Base-by-base conservation (phyloP, 805 yeast genomes). In the Metschnikowia amazonensis region DNA sequence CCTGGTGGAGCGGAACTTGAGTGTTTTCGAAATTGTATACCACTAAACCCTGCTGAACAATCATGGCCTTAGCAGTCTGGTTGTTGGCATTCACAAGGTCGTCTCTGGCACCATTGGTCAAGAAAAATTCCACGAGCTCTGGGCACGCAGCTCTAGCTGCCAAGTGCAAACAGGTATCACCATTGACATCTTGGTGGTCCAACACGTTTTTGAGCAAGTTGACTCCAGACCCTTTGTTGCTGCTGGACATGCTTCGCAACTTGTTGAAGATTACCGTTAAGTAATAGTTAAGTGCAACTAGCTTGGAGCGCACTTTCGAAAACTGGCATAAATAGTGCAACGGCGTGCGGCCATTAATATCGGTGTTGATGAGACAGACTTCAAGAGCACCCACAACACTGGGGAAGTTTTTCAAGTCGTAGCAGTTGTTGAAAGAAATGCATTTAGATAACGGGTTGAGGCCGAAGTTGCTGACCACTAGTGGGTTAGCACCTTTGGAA, bases 391-490 rank as follows among this genome's bases (percentile, higher is more conserved):
- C 94, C 41, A 89, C 77, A 2, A 92, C 77, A 51, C 76, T 78
- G 4, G 94, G 85, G 59, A 94, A 92, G 13, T 92, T 80, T 50
- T 89, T 77, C 51, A 86, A 74, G 27, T 87, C 85, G 62, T 77
- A 89, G 45, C 95, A 85, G 66, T 94, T 94, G 42, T 95, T 90
- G 69, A 89, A 94, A 55, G 83, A 73, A 1, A 92, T 86, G 20
- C 94, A 74, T 56, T 95, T 80, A 66, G 92, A 85, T 31, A 94
- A 70, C 4, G 98, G 95, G 18, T 89, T 90, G 60, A 90, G 88
- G 0, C 97, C 97, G 36, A 76, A 67, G 50, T 68, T 75, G 48
- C 81, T 75, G 45, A 79, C 76, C 21, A 65, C 72, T 36, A 71
- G 57, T 14, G 75, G 70, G 65, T 82, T 78, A 2, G 96, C 94